phyloP scores from a whole-genome alignment of 441 rosid genomes.

The Corymbia citriodora region DNA sequence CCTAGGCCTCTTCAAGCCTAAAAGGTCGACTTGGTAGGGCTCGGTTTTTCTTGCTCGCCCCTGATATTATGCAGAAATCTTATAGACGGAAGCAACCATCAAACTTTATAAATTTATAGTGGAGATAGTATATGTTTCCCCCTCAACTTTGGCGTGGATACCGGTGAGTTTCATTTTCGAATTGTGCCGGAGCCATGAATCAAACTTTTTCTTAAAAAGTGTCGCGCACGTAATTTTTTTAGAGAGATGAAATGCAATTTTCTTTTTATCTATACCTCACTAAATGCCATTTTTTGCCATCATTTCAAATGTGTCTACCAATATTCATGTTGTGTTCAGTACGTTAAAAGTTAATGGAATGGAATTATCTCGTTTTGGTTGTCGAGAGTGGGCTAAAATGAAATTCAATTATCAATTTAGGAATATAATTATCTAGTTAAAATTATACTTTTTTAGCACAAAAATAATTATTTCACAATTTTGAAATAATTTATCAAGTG shows the following conservation, averaged over 20 bases:
- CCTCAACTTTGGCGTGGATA: background rate
- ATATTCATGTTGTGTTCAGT: background rate
- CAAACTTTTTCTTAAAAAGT: background rate
- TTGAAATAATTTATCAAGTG: background rate
- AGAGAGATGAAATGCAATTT: background rate
- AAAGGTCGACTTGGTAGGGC: fast-evolving
- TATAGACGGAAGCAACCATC: background rate
- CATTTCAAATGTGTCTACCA: background rate
- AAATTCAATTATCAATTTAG: background rate
- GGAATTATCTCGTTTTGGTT: background rate
- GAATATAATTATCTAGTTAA: background rate
- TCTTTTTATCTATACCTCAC: background rate
- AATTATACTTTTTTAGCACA: background rate
- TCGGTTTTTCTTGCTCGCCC: background rate
- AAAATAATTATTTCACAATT: background rate
- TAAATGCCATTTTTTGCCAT: background rate
- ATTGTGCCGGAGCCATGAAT: background rate
- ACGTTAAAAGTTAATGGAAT: background rate
- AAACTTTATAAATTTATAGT: background rate
- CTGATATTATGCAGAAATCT: background rate
- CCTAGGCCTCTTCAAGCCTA: background rate
- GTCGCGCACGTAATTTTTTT: background rate
- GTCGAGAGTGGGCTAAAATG: background rate
- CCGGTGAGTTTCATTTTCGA: background rate
- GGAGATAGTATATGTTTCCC: background rate